A percentile compares a stretch with the other conserved stretches of the same genome.
Conservation (phyloP, 2,329 filamentous ascomycete genomes). For the Tolypocladium capitatum region DNA sequence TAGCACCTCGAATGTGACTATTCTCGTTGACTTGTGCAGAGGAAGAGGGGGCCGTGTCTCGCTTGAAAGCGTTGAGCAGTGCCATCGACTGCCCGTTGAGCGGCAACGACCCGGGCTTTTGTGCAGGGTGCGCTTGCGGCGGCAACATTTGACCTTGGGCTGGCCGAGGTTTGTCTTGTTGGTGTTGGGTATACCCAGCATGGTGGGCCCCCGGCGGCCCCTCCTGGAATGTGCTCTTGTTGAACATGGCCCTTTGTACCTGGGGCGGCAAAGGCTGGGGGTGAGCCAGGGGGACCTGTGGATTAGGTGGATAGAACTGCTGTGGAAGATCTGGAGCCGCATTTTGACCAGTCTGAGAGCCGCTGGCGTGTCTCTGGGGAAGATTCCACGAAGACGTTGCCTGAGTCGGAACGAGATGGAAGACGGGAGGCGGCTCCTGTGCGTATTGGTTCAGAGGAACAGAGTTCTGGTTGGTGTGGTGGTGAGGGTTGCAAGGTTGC, state of each 20-base stretch:
- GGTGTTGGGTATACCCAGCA: background rate
- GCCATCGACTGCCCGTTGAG: slow-evolving; percentile 29
- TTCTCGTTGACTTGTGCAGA: slow-evolving; percentile 1
- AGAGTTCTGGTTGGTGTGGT: slow-evolving; percentile 34
- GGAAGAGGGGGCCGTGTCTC: slow-evolving; percentile 8
- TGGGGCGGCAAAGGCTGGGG: slow-evolving; percentile 42
- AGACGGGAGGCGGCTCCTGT: slow-evolving; percentile 18
- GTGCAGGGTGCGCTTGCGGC: slow-evolving; percentile 4
- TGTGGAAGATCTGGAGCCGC: slow-evolving; percentile 7
- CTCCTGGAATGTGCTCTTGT: slow-evolving; percentile 19
- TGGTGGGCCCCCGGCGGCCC: slow-evolving; percentile 3
- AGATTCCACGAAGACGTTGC: slow-evolving; percentile 6
- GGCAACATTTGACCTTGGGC: slow-evolving; percentile 3
- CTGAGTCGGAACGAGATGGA: slow-evolving; percentile 13
- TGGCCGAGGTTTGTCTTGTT: slow-evolving; percentile 7
- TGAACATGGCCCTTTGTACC: slow-evolving; percentile 39
- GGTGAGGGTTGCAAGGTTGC: slow-evolving; percentile 44
- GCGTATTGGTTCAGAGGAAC: slow-evolving; percentile 14
- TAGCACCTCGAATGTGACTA: background rate
- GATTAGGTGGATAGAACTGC: slow-evolving; percentile 12
- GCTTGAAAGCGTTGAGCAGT: slow-evolving; percentile 32
- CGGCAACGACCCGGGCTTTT: slow-evolving; percentile 9
- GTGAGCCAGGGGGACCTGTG: slow-evolving; percentile 15
- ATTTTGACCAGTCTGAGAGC: slow-evolving; percentile 7
- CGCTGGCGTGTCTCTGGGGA: slow-evolving; percentile 4